Percentiles rank a stretch among this genome's conserved stretches.
Conservation (phyloP, 1,284 basidiomycete species). For the Ceratobasidium sp. region DNA sequence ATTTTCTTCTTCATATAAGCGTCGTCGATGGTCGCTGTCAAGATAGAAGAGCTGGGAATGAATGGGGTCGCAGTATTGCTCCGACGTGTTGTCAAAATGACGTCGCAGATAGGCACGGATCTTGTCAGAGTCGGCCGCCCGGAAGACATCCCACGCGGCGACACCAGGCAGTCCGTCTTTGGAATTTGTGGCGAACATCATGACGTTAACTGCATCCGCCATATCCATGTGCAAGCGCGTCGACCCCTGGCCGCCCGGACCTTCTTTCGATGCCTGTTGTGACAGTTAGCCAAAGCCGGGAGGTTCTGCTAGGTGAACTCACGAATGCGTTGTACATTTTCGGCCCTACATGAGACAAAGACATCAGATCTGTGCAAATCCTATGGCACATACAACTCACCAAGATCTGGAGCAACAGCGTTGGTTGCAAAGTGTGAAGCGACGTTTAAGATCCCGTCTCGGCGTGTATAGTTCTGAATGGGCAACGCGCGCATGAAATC, state of each 20-base stretch:
- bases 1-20: constrained; percentile 75
- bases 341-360: constrained; percentile 52
- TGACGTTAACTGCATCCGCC: constrained; percentile 94
- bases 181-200: constrained; percentile 72
- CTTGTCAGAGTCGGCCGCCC: constrained; percentile 83
- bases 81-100: constrained; percentile 55
- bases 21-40: constrained; percentile 74
- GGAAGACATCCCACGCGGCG: constrained; percentile 94
- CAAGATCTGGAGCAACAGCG: constrained; percentile 88
- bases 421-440: constrained; percentile 90
- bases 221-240: constrained; percentile 97
- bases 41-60: constrained; percentile 92
- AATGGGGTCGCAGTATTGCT: constrained; percentile 79
- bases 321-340: constrained; percentile 66
- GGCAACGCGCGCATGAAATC: constrained; percentile 89
- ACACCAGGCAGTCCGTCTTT: constrained; percentile 66
- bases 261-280: constrained; percentile 70
- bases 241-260: constrained; percentile 78
- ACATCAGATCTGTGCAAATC: too few relatives aligned
- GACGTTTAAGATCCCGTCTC: constrained; percentile 90
- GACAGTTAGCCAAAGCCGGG: constrained; percentile 56
- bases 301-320: constrained; percentile 30
- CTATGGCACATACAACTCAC: constrained; percentile 54
- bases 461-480: constrained; percentile 87
- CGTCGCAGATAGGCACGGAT: constrained; percentile 80